Percentiles rank a stretch among this genome's conserved stretches.
Evolutionary conservation across 371 early-diverging fungal genomes (phyloP).

Genomic region (Dichotomocladium elegans): DNA sequence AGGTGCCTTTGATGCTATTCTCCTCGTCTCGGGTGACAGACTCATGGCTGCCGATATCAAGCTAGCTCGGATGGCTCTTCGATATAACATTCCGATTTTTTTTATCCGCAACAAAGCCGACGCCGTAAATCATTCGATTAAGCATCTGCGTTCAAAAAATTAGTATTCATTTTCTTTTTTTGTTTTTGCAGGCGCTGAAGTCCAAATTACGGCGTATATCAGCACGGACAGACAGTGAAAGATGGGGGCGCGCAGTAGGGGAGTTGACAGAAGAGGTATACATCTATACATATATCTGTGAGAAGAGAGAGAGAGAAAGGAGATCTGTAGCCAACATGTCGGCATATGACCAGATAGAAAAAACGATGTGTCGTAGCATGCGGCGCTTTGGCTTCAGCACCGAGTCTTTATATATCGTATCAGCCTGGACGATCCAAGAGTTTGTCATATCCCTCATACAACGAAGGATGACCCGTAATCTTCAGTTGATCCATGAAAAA

Average conservation of each 20-base stretch:
- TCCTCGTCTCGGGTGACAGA: constrained; percentile 28
- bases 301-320: too few species aligned
- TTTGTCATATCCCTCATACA: constrained; percentile 16
- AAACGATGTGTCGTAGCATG: constrained; percentile 15
- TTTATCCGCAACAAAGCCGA: constrained; percentile 28
- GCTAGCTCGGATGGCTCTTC: constrained; percentile 17
- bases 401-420: constrained; percentile 23
- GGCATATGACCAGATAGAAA: constrained; percentile 7
- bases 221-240: constrained; percentile 4
- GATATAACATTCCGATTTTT: constrained; percentile 19
- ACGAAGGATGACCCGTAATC: not conserved
- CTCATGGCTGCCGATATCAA: constrained; percentile 30
- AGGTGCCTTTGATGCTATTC: constrained; percentile 27
- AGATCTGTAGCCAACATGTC: not conserved
- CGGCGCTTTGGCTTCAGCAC: constrained; percentile 15
- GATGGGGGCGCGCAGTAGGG: constrained; percentile 21
- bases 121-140: constrained; percentile 15
- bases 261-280: constrained; percentile 18
- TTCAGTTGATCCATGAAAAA: constrained; percentile 30
- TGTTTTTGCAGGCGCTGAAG: not conserved
- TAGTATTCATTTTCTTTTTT: too few species aligned
- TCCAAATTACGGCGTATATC: constrained; percentile 2
- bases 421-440: constrained; percentile 17
- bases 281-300: not conserved
- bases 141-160: too few species aligned